Conservation (phyloP, 257 asterid genomes). For the Rhazya stricta region DNA sequence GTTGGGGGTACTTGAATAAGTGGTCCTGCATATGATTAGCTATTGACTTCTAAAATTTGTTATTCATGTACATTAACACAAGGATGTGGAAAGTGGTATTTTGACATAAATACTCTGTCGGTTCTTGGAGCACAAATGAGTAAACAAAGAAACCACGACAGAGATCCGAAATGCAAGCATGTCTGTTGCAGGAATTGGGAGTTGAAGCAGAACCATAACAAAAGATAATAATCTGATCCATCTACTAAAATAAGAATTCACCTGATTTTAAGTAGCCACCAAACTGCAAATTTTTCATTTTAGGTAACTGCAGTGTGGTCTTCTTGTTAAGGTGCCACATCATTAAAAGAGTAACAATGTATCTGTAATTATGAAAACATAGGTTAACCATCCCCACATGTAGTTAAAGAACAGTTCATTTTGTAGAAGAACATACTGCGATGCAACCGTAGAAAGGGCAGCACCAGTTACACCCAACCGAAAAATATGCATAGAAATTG, state of each 20-base stretch:
- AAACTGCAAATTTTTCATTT: constrained; percentile 21
- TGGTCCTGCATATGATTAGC: neutral
- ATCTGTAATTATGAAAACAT: constrained; percentile 19
- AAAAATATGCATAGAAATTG: constrained; percentile 26
- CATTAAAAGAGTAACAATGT: constrained; percentile 34
- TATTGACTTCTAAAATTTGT: neutral
- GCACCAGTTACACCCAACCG: constrained; percentile 34
- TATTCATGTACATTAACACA: neutral
- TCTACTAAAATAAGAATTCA: constrained; percentile 2
- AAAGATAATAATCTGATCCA: neutral
- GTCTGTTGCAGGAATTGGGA: neutral
- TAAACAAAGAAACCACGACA: neutral
- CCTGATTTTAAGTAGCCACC: constrained; percentile 35
- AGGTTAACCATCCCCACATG: neutral
- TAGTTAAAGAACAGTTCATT: neutral
- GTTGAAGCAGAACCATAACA: neutral
- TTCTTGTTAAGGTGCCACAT: constrained; percentile 34
- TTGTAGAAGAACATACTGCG: constrained; percentile 20
- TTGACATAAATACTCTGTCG: neutral
- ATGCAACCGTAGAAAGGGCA: constrained; percentile 34
- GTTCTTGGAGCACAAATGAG: neutral
- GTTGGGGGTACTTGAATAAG: neutral
- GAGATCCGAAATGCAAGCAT: neutral
- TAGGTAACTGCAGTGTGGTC: constrained; percentile 26
- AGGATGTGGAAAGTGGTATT: neutral